Base-by-base conservation (phyloP, 2,329 filamentous ascomycete genomes). In the Ophiostoma ips region DNA sequence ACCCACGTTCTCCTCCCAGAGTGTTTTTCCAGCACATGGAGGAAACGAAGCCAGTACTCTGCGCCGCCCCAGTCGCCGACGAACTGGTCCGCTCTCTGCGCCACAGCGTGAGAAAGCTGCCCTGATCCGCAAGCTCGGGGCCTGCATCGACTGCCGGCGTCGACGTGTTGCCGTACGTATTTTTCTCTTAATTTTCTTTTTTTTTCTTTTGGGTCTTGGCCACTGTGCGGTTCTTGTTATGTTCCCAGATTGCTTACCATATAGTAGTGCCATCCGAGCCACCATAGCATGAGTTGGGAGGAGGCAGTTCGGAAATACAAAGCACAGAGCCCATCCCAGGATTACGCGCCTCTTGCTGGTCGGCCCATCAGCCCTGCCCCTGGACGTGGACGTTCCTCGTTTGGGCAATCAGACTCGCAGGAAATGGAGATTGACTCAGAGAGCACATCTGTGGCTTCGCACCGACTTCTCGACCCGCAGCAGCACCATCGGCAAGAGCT, bases 261-360 rank as follows among this genome's bases (percentile, higher is more conserved):
- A 43, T 55, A 76, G 75, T 79, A 76, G 75, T 79, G 76, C 59
- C 73, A 78, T 56, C 75, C 76, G 13, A 73, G 69, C 55, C 76
- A 79, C 59, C 75, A 77, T 55, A 72, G 72, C 55, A 73, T 77
- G 73, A 76, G 72, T 11, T 79, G 75, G 75, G 74, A 77, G 59
- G 74, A 78, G 54, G 71, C 75, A 15, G 66, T 72, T 44, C 66
- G 64, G 57, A 77, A 76, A 57, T 78, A 75, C 61, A 68, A 70
- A 51, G 70, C 71, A 37, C 68, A 72, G 50, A 77, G 73, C 56
- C 72, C 74, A 31, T 64, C 73, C 44, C 71, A 71, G 52, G 72
- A 76, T 21, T 69, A 75, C 41, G 66, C 68, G 33, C 68, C 67
- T 15, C 49, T 56, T 15, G 53, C 53, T 1, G 54, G 56, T 4